Evolutionary conservation across 2,329 filamentous ascomycete genomes (phyloP).

Genomic region (Didymella sp.): DNA sequence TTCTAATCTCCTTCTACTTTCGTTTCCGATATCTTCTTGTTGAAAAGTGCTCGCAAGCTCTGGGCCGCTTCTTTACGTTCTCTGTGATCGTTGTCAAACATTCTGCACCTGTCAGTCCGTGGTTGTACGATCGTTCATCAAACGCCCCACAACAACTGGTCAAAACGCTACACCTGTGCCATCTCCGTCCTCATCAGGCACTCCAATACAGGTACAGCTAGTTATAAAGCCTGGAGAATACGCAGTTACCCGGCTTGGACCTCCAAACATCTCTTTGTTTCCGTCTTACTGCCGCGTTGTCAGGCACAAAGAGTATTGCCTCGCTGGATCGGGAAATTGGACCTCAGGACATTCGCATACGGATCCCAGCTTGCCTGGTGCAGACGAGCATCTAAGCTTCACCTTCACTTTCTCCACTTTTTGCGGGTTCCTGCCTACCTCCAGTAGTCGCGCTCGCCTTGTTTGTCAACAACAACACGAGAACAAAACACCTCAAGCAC

Average conservation of each 20-base stretch:
- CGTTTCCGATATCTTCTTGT: too few relatives aligned
- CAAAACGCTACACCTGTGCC: constrained; percentile 11
- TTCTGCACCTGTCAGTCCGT: constrained; percentile 13
- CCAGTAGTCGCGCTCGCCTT: neutral
- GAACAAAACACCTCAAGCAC: neutral
- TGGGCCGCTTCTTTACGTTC: neutral
- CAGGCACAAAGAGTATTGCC: neutral
- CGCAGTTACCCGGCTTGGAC: neutral
- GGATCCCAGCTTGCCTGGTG: neutral
- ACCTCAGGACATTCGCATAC: neutral
- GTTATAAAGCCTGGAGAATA: constrained; percentile 1
- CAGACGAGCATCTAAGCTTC: neutral
- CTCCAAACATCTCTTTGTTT: neutral
- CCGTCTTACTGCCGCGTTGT: neutral
- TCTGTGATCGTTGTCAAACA: neutral
- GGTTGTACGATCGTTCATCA: constrained; percentile 15
- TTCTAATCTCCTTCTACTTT: neutral
- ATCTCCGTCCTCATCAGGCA: neutral
- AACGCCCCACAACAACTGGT: constrained; percentile 12
- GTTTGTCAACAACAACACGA: constrained; percentile 9
- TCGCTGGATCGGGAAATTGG: neutral
- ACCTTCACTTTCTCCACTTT: constrained; percentile 8
- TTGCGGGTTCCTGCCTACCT: neutral
- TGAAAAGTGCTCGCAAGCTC: neutral
- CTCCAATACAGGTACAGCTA: neutral